Percentiles rank a stretch among this genome's conserved stretches.
Conservation (phyloP, 164 flowering plant genomes). For the Berberis thunbergii region DNA sequence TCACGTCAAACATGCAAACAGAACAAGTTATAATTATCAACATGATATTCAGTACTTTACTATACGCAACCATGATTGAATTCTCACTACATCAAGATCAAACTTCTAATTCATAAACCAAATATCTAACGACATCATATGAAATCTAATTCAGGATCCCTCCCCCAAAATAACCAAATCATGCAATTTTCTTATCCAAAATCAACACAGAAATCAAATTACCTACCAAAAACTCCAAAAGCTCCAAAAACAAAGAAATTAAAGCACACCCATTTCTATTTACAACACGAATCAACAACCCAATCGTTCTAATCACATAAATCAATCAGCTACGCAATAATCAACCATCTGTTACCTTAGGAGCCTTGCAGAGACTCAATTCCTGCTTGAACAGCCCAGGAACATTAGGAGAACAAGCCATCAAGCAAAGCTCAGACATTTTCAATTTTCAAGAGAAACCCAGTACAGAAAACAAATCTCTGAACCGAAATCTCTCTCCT, state of each 20-base stretch:
- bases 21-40: no score
- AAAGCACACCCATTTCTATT: neutral
- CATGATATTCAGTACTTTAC: no score
- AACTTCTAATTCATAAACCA: no score
- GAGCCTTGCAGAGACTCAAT: constrained; percentile 17
- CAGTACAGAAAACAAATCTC: neutral
- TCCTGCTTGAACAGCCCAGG: constrained; percentile 35
- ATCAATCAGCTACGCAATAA: neutral
- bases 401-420: constrained; percentile 47
- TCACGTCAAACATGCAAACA: no score
- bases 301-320: neutral
- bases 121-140: no score
- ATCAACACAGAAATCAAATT: neutral
- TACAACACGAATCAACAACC: neutral
- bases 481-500: neutral
- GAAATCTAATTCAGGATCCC: no score
- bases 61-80: no score
- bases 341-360: constrained; percentile 27
- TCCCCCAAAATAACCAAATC: no score
- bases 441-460: neutral
- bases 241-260: neutral
- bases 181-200: neutral
- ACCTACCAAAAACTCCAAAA: neutral
- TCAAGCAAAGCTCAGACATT: constrained; percentile 33
- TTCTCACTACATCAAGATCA: no score